These are phyloP conservation scores for Mycena rebaudengoi DNA, from an alignment of 768 basidiomycete genomes.

Conservation along the genomic window DNA sequence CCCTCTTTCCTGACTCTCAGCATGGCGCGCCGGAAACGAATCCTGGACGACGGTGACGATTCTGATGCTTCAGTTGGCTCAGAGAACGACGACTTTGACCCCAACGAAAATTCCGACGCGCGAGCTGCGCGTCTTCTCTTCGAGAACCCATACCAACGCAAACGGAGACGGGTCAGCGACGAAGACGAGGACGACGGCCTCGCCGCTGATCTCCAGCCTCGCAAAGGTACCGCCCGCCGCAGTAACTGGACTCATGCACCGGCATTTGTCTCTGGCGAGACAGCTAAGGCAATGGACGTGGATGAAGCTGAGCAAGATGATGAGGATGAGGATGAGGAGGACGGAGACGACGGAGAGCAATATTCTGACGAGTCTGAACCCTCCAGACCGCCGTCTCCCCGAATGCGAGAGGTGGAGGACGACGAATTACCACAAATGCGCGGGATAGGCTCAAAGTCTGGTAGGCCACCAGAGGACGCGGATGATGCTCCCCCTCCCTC, in stretches of 20 bases:
- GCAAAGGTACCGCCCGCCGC: slow-evolving; percentile 43
- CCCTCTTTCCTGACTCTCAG: neutral
- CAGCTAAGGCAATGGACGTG: slow-evolving; percentile 47
- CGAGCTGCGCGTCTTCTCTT: slow-evolving; percentile 81
- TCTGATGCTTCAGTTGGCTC: slow-evolving; percentile 73
- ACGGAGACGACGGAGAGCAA: slow-evolving; percentile 40
- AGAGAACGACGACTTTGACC: slow-evolving; percentile 51
- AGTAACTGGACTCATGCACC: slow-evolving; percentile 82
- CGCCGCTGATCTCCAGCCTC: slow-evolving; percentile 32
- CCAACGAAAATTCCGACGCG: slow-evolving; percentile 65
- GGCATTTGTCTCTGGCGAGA: slow-evolving; percentile 72
- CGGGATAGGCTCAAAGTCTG: slow-evolving; percentile 52
- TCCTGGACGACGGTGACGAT: slow-evolving; percentile 75
- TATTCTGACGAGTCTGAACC: slow-evolving; percentile 58
- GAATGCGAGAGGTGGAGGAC: slow-evolving; percentile 60
- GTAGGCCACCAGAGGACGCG: slow-evolving; percentile 25
- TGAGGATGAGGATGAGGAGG: slow-evolving; percentile 45
- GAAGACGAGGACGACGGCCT: slow-evolving; percentile 82
- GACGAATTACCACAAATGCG: slow-evolving; percentile 43
- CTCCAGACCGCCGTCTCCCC: slow-evolving; percentile 64
- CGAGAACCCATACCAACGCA: slow-evolving; percentile 78
- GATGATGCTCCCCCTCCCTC: neutral
- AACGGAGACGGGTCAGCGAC: slow-evolving; percentile 68
- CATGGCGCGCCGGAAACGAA: slow-evolving; percentile 83
- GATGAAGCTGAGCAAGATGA: slow-evolving; percentile 36